Evolutionary conservation across 768 basidiomycete species (phyloP).

Genomic region (Flagelloscypha sp.): DNA sequence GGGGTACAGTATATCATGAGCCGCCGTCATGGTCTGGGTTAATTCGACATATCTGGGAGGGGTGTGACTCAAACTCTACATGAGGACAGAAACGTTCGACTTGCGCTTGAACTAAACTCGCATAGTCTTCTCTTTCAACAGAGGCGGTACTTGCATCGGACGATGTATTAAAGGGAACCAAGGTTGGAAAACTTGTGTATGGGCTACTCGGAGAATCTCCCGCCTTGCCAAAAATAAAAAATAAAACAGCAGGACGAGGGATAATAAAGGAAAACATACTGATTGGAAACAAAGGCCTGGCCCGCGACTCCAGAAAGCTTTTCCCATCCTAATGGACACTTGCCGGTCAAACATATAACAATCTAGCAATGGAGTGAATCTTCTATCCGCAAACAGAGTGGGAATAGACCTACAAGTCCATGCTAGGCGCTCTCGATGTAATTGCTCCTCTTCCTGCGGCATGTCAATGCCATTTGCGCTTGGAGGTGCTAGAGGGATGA

Average conservation of each 20-base stretch:
- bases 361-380: constrained; percentile 3
- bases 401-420: constrained; percentile 2
- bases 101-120: constrained; percentile 3
- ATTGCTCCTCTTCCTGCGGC: not conserved
- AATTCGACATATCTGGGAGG: constrained; percentile 2
- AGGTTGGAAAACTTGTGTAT: constrained; percentile 2
- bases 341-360: constrained; percentile 6
- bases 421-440: constrained; percentile 3
- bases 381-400: not conserved
- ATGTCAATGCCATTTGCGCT: no score
- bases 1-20: constrained; percentile 5
- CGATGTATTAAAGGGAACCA: no score
- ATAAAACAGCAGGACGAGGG: no score
- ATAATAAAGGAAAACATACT: no score
- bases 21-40: constrained; percentile 4
- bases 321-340: constrained; percentile 3
- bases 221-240: no score
- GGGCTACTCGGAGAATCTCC: not conserved
- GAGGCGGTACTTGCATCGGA: constrained; percentile 1
- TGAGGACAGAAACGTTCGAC: not conserved
- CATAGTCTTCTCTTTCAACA: constrained; percentile 5
- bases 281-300: constrained; percentile 5
- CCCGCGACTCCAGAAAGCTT: constrained; percentile 5
- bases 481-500: not conserved
- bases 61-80: not conserved